Evolutionary conservation across 768 basidiomycete genomes (phyloP), one percentile per base, ranked within the genome.

Genomic region (Suillus hirtellus): DNA sequence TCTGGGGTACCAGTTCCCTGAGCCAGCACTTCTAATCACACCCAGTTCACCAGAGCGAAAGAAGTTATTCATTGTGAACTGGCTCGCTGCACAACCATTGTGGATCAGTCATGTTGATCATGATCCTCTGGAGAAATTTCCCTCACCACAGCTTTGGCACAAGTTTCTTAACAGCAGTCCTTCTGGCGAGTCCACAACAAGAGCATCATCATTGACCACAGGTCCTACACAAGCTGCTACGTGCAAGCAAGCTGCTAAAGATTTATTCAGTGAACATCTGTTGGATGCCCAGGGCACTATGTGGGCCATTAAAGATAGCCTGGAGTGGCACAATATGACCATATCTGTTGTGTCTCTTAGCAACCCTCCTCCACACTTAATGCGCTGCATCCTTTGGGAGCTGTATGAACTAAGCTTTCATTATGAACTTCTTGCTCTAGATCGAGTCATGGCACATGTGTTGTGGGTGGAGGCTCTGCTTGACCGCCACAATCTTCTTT

Each of bases 41-140:
- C 12, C 42, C 0, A 34, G 40, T 7, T 15, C 31, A 1, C 62
- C 52, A 2, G 46, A 58, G 21, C 12, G 35, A 2, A 52, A 60
- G 49, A 46, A 65, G 21, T 21, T 59, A 2, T 67, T 56, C 14
- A 24, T 68, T 6, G 49, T 27, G 0, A 66, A 66, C 54, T 68
- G 66, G 67, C 59, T 68, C 0, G 55, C 66, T 31, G 42, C 60
- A 42, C 35, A n/a, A 3, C 54, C 34, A 1, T 37, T 61, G 17
- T 66, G 60, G 65, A 59, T 66, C 6, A 63, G 55, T 27, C 55
- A 24, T 5, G 60, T 68, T 1, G 35, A 68, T 35, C 61, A 63
- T 11, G 14, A 59, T n/a, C 60, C 42, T 3, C 63, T 47, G 2
- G 15, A 59, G 4, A 19, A 27, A 38, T 66, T 64, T 37, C 67